Evolutionary conservation across 2,329 filamentous ascomycete genomes (phyloP).

Genomic region (Penicillium verrucosum): DNA sequence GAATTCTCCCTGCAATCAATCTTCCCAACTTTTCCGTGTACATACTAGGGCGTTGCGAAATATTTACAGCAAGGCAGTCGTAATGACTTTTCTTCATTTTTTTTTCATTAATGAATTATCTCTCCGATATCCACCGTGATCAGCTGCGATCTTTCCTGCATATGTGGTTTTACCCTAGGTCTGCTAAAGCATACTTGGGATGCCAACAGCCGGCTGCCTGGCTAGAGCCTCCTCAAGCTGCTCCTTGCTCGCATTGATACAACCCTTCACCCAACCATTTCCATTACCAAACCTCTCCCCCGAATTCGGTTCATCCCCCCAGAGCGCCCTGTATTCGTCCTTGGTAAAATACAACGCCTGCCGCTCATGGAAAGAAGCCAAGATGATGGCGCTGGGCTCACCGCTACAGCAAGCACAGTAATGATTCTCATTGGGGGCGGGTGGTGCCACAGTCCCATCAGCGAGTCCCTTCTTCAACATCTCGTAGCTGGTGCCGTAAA

Average conservation of each 20-base stretch:
- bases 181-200: conserved; percentile 1
- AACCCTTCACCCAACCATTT: neutral
- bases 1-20: neutral
- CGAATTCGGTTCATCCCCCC: conserved; percentile 10
- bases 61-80: neutral
- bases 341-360: conserved; percentile 17
- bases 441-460: conserved; percentile 9
- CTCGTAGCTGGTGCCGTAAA: conserved; percentile 12
- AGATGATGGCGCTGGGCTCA: conserved; percentile 18
- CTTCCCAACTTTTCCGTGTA: neutral
- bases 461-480: neutral
- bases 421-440: neutral
- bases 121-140: neutral
- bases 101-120: neutral
- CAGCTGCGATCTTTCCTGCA: neutral
- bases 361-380: conserved; percentile 7
- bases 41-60: neutral
- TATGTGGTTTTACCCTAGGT: neutral
- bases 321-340: conserved; percentile 15
- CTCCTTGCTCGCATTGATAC: conserved; percentile 1
- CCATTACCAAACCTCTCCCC: neutral
- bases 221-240: conserved; percentile 14
- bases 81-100: neutral
- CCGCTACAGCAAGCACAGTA: conserved; percentile 22
- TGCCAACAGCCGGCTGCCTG: neutral